Evolutionary conservation across 345 rosid species (phyloP), one percentile per base, ranked within the genome.

Genomic region (Salix purpurea): DNA sequence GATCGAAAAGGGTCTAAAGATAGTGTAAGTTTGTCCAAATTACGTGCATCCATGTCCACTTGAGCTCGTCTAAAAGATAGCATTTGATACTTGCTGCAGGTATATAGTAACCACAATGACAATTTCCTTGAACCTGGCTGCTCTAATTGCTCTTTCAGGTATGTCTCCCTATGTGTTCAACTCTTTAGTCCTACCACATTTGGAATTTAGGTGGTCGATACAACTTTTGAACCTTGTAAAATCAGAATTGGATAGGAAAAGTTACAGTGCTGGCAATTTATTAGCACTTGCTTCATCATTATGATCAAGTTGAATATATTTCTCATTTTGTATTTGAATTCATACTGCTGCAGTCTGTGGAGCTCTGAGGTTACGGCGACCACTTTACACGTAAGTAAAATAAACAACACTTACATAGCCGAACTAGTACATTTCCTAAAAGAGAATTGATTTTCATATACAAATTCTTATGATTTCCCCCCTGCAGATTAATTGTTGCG

Each of bases 101-200:
- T 85, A 85, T 78, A 83, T 77, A 13, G 23, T 88, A 75, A 84
- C 87, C 60, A 86, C 84, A 5, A 83, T 79, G 61, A 79, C 82
- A 50, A 67, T 89, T 62, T 86, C 87, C 83, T 80, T 87, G 77
- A 89, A 79, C 80, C 80, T 89, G 79, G 70, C 83, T 37, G 88
- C 88, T 0, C 65, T 74, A 4, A 70, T 82, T 79, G 87, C 87
- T 76, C 78, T 91, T 37, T 88, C 88, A 52, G 88, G 94, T 91
- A 88, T 62, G 54, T 60, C 24, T 52, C 18, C 58, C 4, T 68
- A 8, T 67, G 9, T 73, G 15, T 3, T 14, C 50, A 58, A 28
- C 52, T 56, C n/a, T 1, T 24, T 19, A 37, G 65, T 34, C 34
- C 54, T 39, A 0, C 28, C 19, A 4, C 10, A 12, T 18, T 56